These are phyloP conservation scores for Lasiodiplodia theobromae DNA, from an alignment of 2,329 filamentous ascomycete species.

Conservation along the genomic window DNA sequence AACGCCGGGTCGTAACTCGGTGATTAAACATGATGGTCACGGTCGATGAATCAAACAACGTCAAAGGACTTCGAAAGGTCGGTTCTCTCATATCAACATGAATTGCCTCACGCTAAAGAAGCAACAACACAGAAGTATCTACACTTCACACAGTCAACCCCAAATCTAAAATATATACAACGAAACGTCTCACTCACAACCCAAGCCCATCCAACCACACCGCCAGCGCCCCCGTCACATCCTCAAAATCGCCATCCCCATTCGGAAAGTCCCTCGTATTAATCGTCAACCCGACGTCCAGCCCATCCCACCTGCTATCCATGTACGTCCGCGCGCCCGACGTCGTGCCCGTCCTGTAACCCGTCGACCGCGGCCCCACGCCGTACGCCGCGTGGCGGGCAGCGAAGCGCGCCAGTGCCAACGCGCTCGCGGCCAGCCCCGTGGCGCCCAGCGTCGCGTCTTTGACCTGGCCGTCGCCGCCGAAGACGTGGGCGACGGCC, in stretches of 20 bases:
- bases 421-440: constrained; percentile 34
- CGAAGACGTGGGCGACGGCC: constrained; percentile 29
- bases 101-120: background rate
- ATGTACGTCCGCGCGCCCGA: constrained; percentile 27
- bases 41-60: background rate
- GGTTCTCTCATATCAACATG: background rate
- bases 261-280: constrained; percentile 30
- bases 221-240: background rate
- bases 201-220: background rate
- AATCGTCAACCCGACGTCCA: constrained; percentile 28
- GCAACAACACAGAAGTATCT: background rate
- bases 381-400: constrained; percentile 30
- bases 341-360: constrained; percentile 25
- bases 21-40: background rate
- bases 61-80: background rate
- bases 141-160: background rate
- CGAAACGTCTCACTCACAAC: background rate
- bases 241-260: background rate
- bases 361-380: constrained; percentile 18
- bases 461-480: constrained; percentile 35
- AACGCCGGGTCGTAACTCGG: background rate
- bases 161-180: background rate
- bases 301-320: background rate
- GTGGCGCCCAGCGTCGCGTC: constrained; percentile 34
- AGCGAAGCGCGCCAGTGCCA: constrained; percentile 33